Percentiles rank a stretch among this genome's conserved stretches.
Evolutionary conservation across 2,329 filamentous ascomycete species (phyloP).

Genomic region (Penicillium sp.): DNA sequence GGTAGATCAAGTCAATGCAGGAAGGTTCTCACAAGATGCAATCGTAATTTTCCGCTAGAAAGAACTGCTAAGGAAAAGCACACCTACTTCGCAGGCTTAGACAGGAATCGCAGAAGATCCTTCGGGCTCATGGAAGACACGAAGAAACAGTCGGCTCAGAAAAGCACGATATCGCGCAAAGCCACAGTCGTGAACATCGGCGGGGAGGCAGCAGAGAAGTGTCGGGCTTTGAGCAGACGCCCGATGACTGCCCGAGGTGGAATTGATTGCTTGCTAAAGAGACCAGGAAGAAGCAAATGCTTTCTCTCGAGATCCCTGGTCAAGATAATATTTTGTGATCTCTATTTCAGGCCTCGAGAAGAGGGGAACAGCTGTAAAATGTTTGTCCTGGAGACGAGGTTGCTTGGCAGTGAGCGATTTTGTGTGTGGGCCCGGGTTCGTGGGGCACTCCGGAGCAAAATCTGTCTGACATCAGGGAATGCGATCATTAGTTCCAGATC

Average conservation of each 20-base stretch:
- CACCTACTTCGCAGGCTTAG: conserved; percentile 85
- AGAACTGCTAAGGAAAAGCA: not conserved
- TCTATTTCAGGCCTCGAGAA: conserved; percentile 13
- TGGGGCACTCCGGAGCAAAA: conserved; percentile 22
- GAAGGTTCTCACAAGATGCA: too few species aligned
- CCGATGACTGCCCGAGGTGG: conserved; percentile 19
- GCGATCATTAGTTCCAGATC: conserved; percentile 9
- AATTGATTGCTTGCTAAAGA: conserved; percentile 14
- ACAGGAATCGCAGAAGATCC: conserved; percentile 87
- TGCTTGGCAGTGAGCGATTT: conserved; percentile 23
- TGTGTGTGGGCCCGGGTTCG: conserved; percentile 23
- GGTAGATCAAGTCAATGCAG: too few species aligned
- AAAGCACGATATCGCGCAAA: conserved; percentile 30
- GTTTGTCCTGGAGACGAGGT: conserved; percentile 15
- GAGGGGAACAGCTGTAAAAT: conserved; percentile 18
- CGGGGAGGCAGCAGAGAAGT: conserved; percentile 10
- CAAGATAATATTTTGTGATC: conserved; percentile 2
- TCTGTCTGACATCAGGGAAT: conserved; percentile 21
- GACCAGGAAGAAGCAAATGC: conserved; percentile 1
- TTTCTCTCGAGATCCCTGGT: conserved; percentile 5
- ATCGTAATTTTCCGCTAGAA: conserved; percentile 1
- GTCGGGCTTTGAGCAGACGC: conserved; percentile 14
- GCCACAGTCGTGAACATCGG: conserved; percentile 35
- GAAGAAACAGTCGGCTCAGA: conserved; percentile 30
- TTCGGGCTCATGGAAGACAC: conserved; percentile 77